Percentiles rank a stretch among this genome's conserved stretches.
Evolutionary conservation across 1,139 yeast species (phyloP).

Genomic region (Kodamaea alishanica): DNA sequence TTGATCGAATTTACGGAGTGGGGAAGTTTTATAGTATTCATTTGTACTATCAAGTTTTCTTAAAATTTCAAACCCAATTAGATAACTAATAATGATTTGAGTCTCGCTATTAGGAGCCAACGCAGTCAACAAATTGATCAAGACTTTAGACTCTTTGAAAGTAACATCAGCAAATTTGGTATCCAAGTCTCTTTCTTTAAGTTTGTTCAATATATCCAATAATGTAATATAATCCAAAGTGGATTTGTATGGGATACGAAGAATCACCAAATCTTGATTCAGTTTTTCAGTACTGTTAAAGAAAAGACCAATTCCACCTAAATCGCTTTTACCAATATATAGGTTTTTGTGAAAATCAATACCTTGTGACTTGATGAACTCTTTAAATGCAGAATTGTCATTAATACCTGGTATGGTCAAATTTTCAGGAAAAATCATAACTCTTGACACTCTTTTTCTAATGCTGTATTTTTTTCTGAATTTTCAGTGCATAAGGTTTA

Average conservation of each 20-base stretch:
- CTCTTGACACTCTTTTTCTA: no score
- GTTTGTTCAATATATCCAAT: slow-evolving; percentile 22
- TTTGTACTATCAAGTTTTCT: slow-evolving; percentile 6
- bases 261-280: slow-evolving; percentile 11
- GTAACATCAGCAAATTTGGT: background rate
- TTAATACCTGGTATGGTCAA: slow-evolving; percentile 15
- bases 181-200: slow-evolving; percentile 19
- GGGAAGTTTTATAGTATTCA: slow-evolving; percentile 11
- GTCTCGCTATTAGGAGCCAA: slow-evolving; percentile 28
- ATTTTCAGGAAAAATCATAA: background rate
- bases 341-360: slow-evolving; percentile 16
- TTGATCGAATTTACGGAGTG: slow-evolving; percentile 14
- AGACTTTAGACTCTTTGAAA: slow-evolving; percentile 15
- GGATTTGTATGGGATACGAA: slow-evolving; percentile 14
- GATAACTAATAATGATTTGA: slow-evolving; percentile 27
- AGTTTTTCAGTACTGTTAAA: slow-evolving; percentile 10
- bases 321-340: slow-evolving; percentile 20
- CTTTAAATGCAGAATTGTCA: slow-evolving; percentile 6
- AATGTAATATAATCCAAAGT: slow-evolving; percentile 30
- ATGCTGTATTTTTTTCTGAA: no score
- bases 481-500: no score
- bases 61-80: slow-evolving; percentile 22
- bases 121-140: slow-evolving; percentile 21
- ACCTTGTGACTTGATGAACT: slow-evolving; percentile 14
- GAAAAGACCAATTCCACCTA: slow-evolving; percentile 39